Base-by-base conservation (phyloP, 1,284 basidiomycete species). In the Puccinia novopanici region DNA sequence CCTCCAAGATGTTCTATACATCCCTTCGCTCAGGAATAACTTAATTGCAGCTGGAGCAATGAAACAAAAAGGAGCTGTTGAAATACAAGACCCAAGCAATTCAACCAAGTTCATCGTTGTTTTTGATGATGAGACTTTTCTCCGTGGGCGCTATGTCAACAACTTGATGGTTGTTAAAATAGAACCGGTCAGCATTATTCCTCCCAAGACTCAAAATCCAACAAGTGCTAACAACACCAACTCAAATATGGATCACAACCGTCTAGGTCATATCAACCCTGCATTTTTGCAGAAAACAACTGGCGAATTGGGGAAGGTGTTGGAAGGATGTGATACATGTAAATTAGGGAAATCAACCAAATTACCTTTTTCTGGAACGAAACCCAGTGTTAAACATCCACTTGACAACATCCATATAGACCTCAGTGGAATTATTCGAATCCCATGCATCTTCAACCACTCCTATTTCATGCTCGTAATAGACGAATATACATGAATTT, bases 161-260 rank as follows among this genome's bases (percentile, higher is more conserved):
- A 70, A 70, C 22, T 37, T 70, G 3, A 70, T 70, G 15, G 24
- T 40, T 45, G 42, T 70, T 19, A 17, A 27, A 13, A 27, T 70
- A 10, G 67, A 73, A 55, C 71, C 50, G 48, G 71, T 73, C 50
- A 73, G 71, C 30, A 24, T n/a, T 22, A 8, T 10, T 55, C 13
- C 48, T 19, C 10, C 37, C 37, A 22, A 73, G 4, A 13, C 9
- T n/a, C 10, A 40, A 9, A 34, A 15, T n/a, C 8, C n/a, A 17
- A 19, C 27, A 17, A 2, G n/a, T 2, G 22, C 71, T 55, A 6
- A 74, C 34, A 30, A 61, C 5, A 9, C 5, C 5, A 13, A n/a
- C 13, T 74, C 34, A 19, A 54, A 74, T 24, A 30, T 57, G 22
- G 52, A 74, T 55, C 71, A 74, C 52, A 54, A 74, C n/a, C 37